A percentile compares a stretch with the other conserved stretches of the same genome.
phyloP scores from a whole-genome alignment of 2,329 filamentous ascomycete species.

The Diaporthe longicolla region DNA sequence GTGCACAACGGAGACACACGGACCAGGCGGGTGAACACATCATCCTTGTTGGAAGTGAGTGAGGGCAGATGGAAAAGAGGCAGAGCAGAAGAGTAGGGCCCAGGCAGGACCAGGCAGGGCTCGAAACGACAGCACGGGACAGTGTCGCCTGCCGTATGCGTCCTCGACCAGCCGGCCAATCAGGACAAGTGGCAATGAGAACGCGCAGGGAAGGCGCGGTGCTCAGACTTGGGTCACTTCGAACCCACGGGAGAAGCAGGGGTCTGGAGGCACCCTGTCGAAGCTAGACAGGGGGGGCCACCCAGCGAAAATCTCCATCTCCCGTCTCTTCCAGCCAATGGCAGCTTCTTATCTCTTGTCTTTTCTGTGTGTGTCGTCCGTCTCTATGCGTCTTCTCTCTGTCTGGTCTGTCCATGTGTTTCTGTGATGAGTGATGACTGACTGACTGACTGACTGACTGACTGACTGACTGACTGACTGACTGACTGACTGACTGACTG shows the following conservation, averaged over 20 bases:
- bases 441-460: not conserved
- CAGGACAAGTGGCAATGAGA: slow-evolving; percentile 35
- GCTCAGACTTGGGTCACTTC: slow-evolving; percentile 36
- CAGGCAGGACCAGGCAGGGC: slow-evolving; percentile 17
- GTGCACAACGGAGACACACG: not conserved
- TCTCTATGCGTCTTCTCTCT: not conserved
- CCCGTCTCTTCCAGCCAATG: slow-evolving; percentile 34
- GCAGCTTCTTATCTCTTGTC: slow-evolving; percentile 19
- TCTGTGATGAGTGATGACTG: not conserved
- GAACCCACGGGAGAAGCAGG: slow-evolving; percentile 20
- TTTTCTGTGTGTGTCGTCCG: not conserved
- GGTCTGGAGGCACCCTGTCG: slow-evolving; percentile 18
- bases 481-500: no score
- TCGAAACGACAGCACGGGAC: slow-evolving; percentile 40
- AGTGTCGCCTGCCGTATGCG: slow-evolving; percentile 32
- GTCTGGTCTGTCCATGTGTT: not conserved
- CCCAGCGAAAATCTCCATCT: slow-evolving; percentile 37
- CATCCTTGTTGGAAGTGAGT: not conserved
- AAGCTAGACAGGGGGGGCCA: slow-evolving; percentile 23
- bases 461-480: not conserved
- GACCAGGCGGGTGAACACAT: slow-evolving; percentile 22
- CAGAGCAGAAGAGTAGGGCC: slow-evolving; percentile 3
- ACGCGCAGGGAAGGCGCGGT: slow-evolving; percentile 40
- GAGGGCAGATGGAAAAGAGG: not conserved
- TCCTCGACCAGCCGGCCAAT: slow-evolving; percentile 24